Base-by-base conservation (phyloP, 331 rosid genomes). In the Spiraea crenata region DNA sequence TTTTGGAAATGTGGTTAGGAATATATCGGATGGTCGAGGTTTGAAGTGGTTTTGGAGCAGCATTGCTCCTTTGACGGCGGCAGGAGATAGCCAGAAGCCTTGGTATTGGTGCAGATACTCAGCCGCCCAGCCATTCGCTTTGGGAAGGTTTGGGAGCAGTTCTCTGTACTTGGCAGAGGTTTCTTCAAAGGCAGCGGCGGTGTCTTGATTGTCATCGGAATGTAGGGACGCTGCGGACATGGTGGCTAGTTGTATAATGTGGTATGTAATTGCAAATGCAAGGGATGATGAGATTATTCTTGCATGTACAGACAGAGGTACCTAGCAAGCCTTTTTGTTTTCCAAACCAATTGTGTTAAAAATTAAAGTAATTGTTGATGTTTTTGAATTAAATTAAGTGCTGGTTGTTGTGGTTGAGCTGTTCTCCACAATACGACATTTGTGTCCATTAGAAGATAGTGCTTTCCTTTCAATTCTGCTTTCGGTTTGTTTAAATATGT, bases 31-130 rank as follows among this genome's bases (percentile, higher is more conserved):
- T 7, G 57, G 31, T 14, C 40, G 45, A n/a, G 71, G 31, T 13
- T 35, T n/a, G 44, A 47, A 34, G 14, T 47, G 46, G 2, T 34
- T 2, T 8, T 47, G 71, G 13, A 49, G 31, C 57, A 49, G 15
- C 41, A 35, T 4, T 41, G 6, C 42, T 12, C 31, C 58, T 35
- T 62, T 17, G 7, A 47, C 9, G 49, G n/a, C n/a, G n/a, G n/a
- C n/a, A n/a, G 71, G 57, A 6, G 20, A 6, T 4, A 34, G 46
- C 71, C 57, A 66, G 46, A 66, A 66, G 5, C 71, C 71, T 48
- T 66, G 31, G 58, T 35, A 66, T 66, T 66, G 44, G 25, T 14
- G 19, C 12, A 66, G 57, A 50, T 66, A 5, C 25, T 42, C 40
- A 63, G 52, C 9, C 40, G 31, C 10, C 69, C 69, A 64, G 16